Conservation (phyloP, 164 flowering plant species). For the Euptelea pleiosperma region DNA sequence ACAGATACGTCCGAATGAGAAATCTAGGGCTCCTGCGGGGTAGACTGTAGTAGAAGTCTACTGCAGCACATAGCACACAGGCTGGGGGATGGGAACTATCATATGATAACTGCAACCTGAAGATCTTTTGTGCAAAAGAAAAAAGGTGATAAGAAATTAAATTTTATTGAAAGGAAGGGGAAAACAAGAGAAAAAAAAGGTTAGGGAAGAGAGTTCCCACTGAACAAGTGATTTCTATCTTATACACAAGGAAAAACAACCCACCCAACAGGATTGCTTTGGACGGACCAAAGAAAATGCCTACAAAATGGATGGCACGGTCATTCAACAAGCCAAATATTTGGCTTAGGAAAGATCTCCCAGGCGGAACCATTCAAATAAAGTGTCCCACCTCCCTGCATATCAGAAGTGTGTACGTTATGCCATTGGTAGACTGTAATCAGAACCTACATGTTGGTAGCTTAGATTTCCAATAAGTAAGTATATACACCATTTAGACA, state of each 20-base stretch:
- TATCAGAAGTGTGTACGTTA: background rate
- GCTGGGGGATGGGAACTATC: too few relatives aligned
- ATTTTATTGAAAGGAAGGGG: too few relatives aligned
- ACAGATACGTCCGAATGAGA: too few relatives aligned
- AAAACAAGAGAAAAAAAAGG: too few relatives aligned
- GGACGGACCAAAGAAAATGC: background rate
- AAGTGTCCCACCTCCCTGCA: slow-evolving; percentile 12
- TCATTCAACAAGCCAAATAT: background rate
- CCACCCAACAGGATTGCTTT: background rate
- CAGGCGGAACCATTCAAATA: slow-evolving; percentile 11
- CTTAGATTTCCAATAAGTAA: slow-evolving; percentile 1
- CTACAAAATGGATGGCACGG: background rate
- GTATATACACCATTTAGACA: slow-evolving; percentile 7
- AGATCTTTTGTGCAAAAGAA: too few relatives aligned
- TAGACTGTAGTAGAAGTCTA: too few relatives aligned
- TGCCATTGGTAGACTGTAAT: slow-evolving; percentile 5
- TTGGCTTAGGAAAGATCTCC: slow-evolving; percentile 9
- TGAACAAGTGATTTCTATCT: background rate
- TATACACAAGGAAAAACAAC: background rate
- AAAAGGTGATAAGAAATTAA: too few relatives aligned
- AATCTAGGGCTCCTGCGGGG: too few relatives aligned
- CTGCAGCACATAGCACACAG: too few relatives aligned
- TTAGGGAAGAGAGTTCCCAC: too few relatives aligned
- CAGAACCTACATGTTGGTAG: background rate
- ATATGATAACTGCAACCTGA: too few relatives aligned